These are phyloP conservation scores for Neonectria faginata DNA, from an alignment of 2,329 filamentous ascomycete genomes.

Conservation along the genomic window DNA sequence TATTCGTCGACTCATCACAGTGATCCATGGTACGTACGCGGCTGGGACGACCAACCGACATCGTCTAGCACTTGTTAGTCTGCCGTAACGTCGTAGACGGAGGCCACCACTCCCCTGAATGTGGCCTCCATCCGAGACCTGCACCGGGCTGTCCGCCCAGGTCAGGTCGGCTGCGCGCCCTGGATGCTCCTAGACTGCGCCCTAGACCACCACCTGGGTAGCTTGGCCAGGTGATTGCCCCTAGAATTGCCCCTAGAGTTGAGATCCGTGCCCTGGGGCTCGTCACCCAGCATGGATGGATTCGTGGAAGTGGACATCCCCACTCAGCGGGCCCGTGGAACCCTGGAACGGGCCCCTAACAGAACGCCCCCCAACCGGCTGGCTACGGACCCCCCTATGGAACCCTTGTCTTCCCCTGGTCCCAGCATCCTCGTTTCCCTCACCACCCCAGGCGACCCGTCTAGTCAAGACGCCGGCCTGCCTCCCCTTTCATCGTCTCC, in stretches of 20 bases:
- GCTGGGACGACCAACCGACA: slow-evolving; percentile 1
- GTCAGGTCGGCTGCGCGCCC: neutral
- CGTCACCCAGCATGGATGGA: neutral
- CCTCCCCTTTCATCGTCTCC: slow-evolving; percentile 44
- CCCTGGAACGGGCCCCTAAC: slow-evolving; percentile 21
- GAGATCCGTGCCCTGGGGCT: slow-evolving; percentile 1
- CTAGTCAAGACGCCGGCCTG: slow-evolving; percentile 40
- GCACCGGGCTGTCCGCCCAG: neutral
- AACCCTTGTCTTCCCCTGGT: slow-evolving; percentile 27
- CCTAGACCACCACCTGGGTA: neutral
- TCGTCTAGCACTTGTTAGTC: neutral
- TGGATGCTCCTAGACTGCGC: neutral
- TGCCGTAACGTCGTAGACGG: neutral
- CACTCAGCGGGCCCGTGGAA: slow-evolving; percentile 11
- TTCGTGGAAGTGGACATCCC: neutral
- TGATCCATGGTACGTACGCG: slow-evolving; percentile 1
- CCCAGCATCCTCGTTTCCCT: slow-evolving; percentile 22
- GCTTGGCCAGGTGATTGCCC: slow-evolving; percentile 6
- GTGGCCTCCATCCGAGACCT: slow-evolving; percentile 1
- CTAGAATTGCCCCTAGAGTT: slow-evolving; percentile 15
- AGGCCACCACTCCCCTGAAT: neutral
- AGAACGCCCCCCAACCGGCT: slow-evolving; percentile 21
- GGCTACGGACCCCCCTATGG: slow-evolving; percentile 6
- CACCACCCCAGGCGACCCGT: slow-evolving; percentile 16
- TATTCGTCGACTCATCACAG: neutral